Base-by-base conservation (phyloP, 2,329 filamentous ascomycete species). In the Claviceps lovelessii region DNA sequence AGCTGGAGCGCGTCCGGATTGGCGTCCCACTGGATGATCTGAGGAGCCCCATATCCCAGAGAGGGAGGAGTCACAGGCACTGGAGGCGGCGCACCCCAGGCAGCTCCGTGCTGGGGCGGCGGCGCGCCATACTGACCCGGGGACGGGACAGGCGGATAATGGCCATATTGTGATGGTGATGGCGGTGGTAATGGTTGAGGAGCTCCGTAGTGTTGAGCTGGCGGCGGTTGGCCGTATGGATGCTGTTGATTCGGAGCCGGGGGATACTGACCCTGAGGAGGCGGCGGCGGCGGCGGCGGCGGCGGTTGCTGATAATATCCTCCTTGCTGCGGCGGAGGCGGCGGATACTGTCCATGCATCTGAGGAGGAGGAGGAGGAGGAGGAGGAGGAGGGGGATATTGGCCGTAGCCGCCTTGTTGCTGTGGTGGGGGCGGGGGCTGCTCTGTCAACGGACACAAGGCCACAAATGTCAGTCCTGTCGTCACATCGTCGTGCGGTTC, bases 31-130 rank as follows among this genome's bases (percentile, higher is more conserved):
- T 80, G 76, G 47, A 88, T 85, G 49, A 80, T 73, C 63, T 87
- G 85, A 13, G 81, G 80, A 0, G 85, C 77, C 3, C 82, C 81
- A 63, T 95, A 96, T 41, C 90, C 90, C 0, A 78, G 70, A 0
- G 86, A 86, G 0, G 88, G 80, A 11, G 79, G 77, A 1, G 84
- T 81, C 11, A 85, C 80, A 46, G 78, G 74, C 8, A 62, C 60
- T 53, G 68, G 66, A 44, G 73, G 67, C 28, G 73, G 67, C 23
- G 73, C 68, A 35, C 72, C 72, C 53, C 74, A 75, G 33, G 67
- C 66, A 29, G 33, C 44, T 19, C 41, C 29, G 10, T 53, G 52
- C 31, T 55, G 59, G 54, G 63, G 65, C 42, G 73, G 67, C 28
- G 73, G 73, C 28, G 70, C 68, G 35, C 71, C 72, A 54, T 75